Evolutionary conservation across 257 asterid genomes (phyloP), one percentile per base, ranked within the genome.

Genomic region (Solanum medicagineum): DNA sequence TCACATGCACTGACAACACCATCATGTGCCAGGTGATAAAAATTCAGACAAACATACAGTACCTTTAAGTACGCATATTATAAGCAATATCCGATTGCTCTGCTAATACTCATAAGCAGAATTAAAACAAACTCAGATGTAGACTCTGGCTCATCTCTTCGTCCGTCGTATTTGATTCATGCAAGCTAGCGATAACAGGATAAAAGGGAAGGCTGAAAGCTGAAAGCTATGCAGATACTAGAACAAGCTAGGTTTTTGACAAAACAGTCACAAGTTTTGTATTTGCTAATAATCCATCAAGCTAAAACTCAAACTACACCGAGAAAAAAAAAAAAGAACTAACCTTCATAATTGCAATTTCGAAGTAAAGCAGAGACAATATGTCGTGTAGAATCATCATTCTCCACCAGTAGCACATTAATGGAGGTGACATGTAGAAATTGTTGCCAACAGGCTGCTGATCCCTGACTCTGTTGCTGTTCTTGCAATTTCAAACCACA

Each of bases 311-410:
- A 29, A 83, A 63, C 85, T 47, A 10, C 80, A 45, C 47, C 42
- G 6, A 36, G 42, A 36, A 36, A 36, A n/a, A n/a, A n/a, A n/a
- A 17, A 63, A 63, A 24, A n/a, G n/a, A 51, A 54, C 80, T 22
- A 75, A 94, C 98, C 99, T 91, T 94, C 98, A 84, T 94, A 96
- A 81, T 93, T 93, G 91, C 99, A 96, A 89, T 96, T 96, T 75
- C 93, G 88, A 56, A 96, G 98, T 88, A 96, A 86, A 85, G 99
- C 99, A 88, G 97, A 85, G 88, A 96, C 97, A 65, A 96, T 89
- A 86, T 92, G 97, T 66, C 99, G 93, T 0, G 99, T 96, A 80
- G 90, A 96, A 87, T 93, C 93, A 85, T 96, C 99, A 73, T 90
- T 86, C 88, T 96, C 99, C 92, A 96, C 98, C 86, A 96, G 92